phyloP scores from a whole-genome alignment of 257 asterid species.

The Anisodus acutangulus region DNA sequence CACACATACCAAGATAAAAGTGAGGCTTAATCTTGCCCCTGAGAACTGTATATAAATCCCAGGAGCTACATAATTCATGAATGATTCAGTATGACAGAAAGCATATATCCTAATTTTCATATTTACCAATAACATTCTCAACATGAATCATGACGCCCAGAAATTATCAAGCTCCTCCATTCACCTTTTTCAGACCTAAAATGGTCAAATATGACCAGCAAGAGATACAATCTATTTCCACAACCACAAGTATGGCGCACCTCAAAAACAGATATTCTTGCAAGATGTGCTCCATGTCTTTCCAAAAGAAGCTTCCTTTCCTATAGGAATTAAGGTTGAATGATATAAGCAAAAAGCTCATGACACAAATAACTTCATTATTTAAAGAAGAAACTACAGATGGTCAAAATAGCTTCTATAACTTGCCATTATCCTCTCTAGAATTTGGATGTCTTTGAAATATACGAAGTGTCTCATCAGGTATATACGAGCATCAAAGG shows the following conservation, averaged over 20 bases:
- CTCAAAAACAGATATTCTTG: slow-evolving; percentile 91
- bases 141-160: neutral
- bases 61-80: slow-evolving; percentile 15
- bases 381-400: neutral
- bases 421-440: slow-evolving; percentile 20
- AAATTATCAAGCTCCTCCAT: slow-evolving; percentile 12
- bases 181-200: neutral
- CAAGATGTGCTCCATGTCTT: slow-evolving; percentile 82
- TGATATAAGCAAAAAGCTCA: neutral
- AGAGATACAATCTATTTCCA: slow-evolving; percentile 16
- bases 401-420: slow-evolving; percentile 23
- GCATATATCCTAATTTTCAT: neutral
- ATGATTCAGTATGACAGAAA: slow-evolving; percentile 14
- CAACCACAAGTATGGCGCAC: slow-evolving; percentile 46
- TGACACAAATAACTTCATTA: neutral
- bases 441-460: neutral
- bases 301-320: slow-evolving; percentile 93
- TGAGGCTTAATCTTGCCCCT: slow-evolving; percentile 9
- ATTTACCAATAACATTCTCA: slow-evolving; percentile 9
- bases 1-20: neutral
- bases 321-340: slow-evolving; percentile 49
- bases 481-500: neutral
- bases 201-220: slow-evolving; percentile 10
- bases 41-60: slow-evolving; percentile 22
- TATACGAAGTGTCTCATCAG: neutral